A percentile compares a stretch with the other conserved stretches of the same genome.
Conservation (phyloP, 2,329 filamentous ascomycete genomes). For the Colletotrichum higginsianum region DNA sequence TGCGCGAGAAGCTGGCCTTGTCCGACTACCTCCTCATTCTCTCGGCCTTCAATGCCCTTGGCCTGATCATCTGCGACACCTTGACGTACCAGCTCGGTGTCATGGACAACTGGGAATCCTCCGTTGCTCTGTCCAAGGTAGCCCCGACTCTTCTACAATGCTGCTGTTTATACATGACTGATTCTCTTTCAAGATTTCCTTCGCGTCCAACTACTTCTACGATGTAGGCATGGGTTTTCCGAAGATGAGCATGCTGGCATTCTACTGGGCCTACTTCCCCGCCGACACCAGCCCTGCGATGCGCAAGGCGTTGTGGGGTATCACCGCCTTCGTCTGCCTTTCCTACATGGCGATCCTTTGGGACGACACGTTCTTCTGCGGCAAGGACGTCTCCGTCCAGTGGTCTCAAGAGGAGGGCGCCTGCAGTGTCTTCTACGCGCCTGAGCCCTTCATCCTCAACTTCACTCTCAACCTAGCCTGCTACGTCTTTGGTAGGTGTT, state of each 20-base stretch:
- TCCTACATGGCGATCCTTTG: conserved; percentile 52
- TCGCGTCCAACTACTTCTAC: conserved; percentile 55
- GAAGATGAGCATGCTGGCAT: conserved; percentile 54
- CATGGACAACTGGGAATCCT: conserved; percentile 49
- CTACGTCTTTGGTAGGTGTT: conserved; percentile 49
- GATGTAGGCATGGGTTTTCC: conserved; percentile 55
- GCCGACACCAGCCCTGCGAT: conserved; percentile 46
- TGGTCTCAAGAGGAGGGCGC: conserved; percentile 55
- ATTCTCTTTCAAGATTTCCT: conserved; percentile 48
- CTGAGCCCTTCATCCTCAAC: conserved; percentile 53
- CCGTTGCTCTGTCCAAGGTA: conserved; percentile 52
- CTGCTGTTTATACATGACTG: background rate
- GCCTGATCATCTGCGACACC: conserved; percentile 53
- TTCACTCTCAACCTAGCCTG: conserved; percentile 53
- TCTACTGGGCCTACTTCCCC: conserved; percentile 54
- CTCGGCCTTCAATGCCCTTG: conserved; percentile 51
- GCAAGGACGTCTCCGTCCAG: conserved; percentile 51
- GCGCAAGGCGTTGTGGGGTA: conserved; percentile 49
- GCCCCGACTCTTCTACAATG: fast-evolving
- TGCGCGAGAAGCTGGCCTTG: conserved; percentile 49
- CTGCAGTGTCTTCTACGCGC: conserved; percentile 54
- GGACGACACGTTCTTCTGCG: conserved; percentile 54
- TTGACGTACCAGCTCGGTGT: conserved; percentile 52
- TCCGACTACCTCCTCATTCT: conserved; percentile 50
- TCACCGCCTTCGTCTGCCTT: conserved; percentile 51